Conservation (phyloP, 164 flowering plant genomes). For the Warburgia ugandensis region DNA sequence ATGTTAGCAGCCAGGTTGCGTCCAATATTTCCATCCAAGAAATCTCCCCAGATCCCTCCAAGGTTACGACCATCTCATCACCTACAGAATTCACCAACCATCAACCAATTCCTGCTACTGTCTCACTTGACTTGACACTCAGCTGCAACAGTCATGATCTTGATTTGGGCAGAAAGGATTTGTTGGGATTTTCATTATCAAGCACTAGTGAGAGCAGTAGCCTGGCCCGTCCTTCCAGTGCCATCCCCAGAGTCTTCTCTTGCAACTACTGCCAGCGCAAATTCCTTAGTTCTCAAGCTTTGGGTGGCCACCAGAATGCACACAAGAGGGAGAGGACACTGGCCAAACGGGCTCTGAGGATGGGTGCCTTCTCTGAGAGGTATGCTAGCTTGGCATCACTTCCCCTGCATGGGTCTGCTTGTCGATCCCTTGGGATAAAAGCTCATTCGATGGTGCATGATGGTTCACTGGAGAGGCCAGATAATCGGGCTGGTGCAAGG, state of each 20-base stretch:
- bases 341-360: conserved; percentile 74
- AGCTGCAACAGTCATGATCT: conserved; percentile 21
- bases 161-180: conserved; percentile 16
- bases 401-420: conserved; percentile 63
- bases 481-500: conserved; percentile 35
- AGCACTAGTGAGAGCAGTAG: conserved; percentile 30
- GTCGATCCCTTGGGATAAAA: conserved; percentile 56
- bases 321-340: conserved; percentile 79
- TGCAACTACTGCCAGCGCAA: conserved; percentile 80
- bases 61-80: conserved; percentile 19
- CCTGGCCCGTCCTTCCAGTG: conserved; percentile 21
- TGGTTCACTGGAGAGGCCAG: conserved; percentile 17
- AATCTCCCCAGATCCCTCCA: conserved; percentile 23
- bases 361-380: conserved; percentile 61
- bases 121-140: conserved; percentile 58
- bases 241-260: conserved; percentile 58
- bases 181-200: conserved; percentile 16
- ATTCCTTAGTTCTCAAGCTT: conserved; percentile 82
- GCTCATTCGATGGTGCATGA: conserved; percentile 65
- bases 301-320: conserved; percentile 90
- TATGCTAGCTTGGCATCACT: conserved; percentile 67
- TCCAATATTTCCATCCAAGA: conserved; percentile 48
- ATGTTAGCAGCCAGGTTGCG: conserved; percentile 46
- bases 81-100: conserved; percentile 16
- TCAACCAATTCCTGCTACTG: conserved; percentile 15